Evolutionary conservation across 768 basidiomycete species (phyloP), one percentile per base, ranked within the genome.

Genomic region (Kwoniella bestiolae): DNA sequence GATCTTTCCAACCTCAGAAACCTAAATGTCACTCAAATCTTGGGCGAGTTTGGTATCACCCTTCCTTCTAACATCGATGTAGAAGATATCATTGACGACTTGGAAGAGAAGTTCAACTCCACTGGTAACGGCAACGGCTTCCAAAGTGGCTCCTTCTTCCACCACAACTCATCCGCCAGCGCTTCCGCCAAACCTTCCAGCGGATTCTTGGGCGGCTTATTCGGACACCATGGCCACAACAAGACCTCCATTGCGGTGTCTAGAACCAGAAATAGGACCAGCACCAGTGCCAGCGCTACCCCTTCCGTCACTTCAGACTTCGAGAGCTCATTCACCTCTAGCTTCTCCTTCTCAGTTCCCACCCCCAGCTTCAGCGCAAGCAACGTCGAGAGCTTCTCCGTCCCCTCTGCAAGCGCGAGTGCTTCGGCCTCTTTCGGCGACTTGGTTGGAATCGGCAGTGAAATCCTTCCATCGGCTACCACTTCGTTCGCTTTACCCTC

Each of bases 31-130:
- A 55, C 52, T 35, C 29, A 25, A 55, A 12, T 55, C 11, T 11
- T 55, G n/a, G 52, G 52, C 11, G 31, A 55, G 31, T 55, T 55
- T 18, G 52, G 52, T 35, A 34, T 55, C 23, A 32, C 14, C 11
- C 31, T 55, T 34, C 52, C 52, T 26, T 23, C 52, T n/a, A 34
- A 34, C 16, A 18, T 55, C 52, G 23, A 55, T 21, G n/a, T 55
- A 7, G 52, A 55, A n/a, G 16, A 12, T 55, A 34, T 55, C n/a
- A n/a, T 55, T 34, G 32, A 34, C 8, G 52, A 55, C 16, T 18
- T 55, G 16, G 52, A 55, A 35, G 21, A 32, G 5, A 55, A 35
- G 23, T 55, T 55, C 32, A 34, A 28, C 41, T 58, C 56, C 31
- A 26, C 45, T 26, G 3, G 25, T 26, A 6, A 3, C 5, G 16